Evolutionary conservation across 148 eudicot genomes (phyloP), one percentile per base, ranked within the genome.

Genomic region (Pouteria glomerata): DNA sequence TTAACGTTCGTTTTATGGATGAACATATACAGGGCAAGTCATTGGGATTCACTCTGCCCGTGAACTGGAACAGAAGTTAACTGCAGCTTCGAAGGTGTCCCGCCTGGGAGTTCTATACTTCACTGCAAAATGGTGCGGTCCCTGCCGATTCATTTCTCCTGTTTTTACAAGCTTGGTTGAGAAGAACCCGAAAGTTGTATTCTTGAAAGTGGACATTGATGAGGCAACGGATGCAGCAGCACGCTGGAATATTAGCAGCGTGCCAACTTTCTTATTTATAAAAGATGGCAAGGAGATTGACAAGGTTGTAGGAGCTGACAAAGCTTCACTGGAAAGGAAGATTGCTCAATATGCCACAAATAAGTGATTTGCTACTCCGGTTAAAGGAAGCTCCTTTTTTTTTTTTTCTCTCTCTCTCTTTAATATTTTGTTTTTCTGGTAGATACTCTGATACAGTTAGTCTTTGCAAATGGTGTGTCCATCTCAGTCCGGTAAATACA

Each of bases 61-160:
- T 42, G 93, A 86, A 66, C 74, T 89, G 31, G 84, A 84, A 35
- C 29, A 66, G 10, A 86, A 76, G 74, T 50, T 86, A 69, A 76
- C 74, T 37, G 88, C 88, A 57, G 88, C 90, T 65, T 51, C 78
- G 33, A 86, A 55, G 39, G 21, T 82, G 59, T 69, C 79, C 37
- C 85, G 87, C 24, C 84, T 89, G 41, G 77, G 81, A 2, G 68
- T 89, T 72, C 62, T 86, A 47, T 89, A 89, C 79, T 89, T 89
- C 83, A 89, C 93, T 6, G 90, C 93, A 68, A 82, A 85, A 57
- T 89, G 93, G 93, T 89, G 93, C 60, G 93, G 93, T 3, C 93
- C 93, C 24, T 88, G 93, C 72, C 87, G 90, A 45, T 50, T 34
- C 68, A 80, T 89, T 37, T 73, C 90, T 51, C 93, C 93, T 6